Base-by-base conservation (phyloP, 768 basidiomycete species). In the Termitomyces sp. region DNA sequence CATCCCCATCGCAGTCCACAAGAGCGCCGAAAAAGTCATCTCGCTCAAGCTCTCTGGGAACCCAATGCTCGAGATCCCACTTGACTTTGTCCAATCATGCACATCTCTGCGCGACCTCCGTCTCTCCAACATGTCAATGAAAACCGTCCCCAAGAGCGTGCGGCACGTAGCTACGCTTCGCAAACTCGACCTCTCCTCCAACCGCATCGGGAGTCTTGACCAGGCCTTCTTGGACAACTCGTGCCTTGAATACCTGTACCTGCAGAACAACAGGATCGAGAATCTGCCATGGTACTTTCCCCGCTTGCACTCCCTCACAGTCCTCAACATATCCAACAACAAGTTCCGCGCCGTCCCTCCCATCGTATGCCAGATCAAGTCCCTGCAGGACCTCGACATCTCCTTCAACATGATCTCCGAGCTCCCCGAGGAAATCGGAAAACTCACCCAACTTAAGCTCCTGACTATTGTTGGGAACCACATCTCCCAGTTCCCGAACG, bases 311-410 rank as follows among this genome's bases (percentile, higher is more conserved):
- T 71, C 76, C 44, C 82, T 98, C 54, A 83, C 81, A 49, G 83
- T 84, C 26, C 81, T 98, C 61, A 96, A 97, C 72, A 88, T 98
- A 57, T 96, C 94, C 54, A 98, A 98, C 72, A 99, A 98, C 78
- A 92, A 93, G 68, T 94, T 98, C 69, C 80, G 80, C 29, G 67
- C 65, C 7, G 78, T 98, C 51, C 96, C 96, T 0, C 62, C 75
- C 0, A 89, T 89, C 36, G 81, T 99, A 27, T 85, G 82, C 69
- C 76, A 87, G 59, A 82, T 98, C 66, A 71, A 76, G 5, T 79
- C 74, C n/a, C 81, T 99, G 74, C 80, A 37, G 92, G 95, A 64
- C 84, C n/a, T 99, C 20, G 95, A 98, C 65, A 78, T 97, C 39
- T 98, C 97, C 0, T 98, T 98, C 79, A 99, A 99, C 75, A 84